Percentiles rank a stretch among this genome's conserved stretches.
These are phyloP conservation scores for Phytophthora cryptogea DNA, from an alignment of 352 stramenopile species.

Conservation along the genomic window DNA sequence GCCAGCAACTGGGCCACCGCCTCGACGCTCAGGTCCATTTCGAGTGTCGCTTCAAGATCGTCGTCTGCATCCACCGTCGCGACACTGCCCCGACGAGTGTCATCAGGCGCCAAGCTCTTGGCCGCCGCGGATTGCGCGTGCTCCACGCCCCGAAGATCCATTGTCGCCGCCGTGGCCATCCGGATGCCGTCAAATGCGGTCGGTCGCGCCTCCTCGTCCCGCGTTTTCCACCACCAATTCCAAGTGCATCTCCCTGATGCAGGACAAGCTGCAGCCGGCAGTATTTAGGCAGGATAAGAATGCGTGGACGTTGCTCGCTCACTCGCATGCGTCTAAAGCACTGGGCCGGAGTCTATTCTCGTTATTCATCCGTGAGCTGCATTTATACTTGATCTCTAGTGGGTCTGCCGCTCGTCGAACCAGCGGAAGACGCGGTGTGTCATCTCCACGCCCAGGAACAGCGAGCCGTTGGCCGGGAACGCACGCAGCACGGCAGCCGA, in stretches of 20 bases:
- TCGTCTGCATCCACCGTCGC: conserved; percentile 20
- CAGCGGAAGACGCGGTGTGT: conserved; percentile 80
- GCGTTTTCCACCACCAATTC: conserved; percentile 18
- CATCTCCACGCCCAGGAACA: conserved; percentile 91
- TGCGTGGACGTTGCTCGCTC: conserved; percentile 13
- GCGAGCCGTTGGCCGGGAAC: conserved; percentile 89
- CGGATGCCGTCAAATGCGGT: conserved; percentile 14
- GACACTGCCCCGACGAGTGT: conserved; percentile 16
- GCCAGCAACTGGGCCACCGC: conserved; percentile 24
- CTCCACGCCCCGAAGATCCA: conserved; percentile 18
- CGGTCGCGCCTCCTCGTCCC: conserved; percentile 18
- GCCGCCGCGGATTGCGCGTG: conserved; percentile 12
- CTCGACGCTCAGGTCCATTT: conserved; percentile 16
- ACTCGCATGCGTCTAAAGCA: conserved; percentile 13
- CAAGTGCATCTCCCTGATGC: conserved; percentile 23
- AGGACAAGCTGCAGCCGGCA: not conserved
- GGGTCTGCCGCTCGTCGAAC: conserved; percentile 41
- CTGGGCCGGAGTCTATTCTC: conserved; percentile 25
- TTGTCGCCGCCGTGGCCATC: conserved; percentile 20
- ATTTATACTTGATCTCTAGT: conserved; percentile 24
- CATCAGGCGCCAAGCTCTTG: conserved; percentile 12
- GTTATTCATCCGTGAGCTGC: conserved; percentile 16
- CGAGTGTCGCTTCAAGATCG: conserved; percentile 24
- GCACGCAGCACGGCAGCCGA: conserved; percentile 79
- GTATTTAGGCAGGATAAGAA: conserved; percentile 34